Base-by-base conservation (phyloP, 164 flowering plant genomes). In the Brasenia schreberi region DNA sequence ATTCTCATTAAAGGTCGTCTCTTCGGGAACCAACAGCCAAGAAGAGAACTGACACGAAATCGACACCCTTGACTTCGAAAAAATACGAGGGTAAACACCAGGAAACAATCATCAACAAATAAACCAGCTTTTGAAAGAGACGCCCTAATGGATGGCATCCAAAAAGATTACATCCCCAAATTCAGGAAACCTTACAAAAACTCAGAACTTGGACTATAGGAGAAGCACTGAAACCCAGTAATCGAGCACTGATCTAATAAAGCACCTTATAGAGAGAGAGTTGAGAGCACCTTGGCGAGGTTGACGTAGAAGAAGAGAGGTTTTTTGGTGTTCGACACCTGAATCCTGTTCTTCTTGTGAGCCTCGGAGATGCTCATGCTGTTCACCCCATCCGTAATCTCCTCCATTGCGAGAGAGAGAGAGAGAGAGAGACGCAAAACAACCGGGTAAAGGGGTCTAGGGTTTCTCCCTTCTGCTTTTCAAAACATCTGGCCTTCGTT, bases 321-420 rank as follows among this genome's bases (percentile, higher is more conserved):
- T 59, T 83, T 84, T 66, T 84, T 83, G 58, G 88, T 84, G 53
- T 84, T 84, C 43, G 88, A 84, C 66, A 84, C 88, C 74, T 84
- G 88, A 70, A 82, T 86, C 39, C 85, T 75, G 69, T 84, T 86
- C 80, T 75, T 86, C 80, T 84, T 81, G 66, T 65, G 69, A 2
- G 72, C 33, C 56, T 78, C 80, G 1, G 66, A 4, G 73, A 81
- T 74, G 77, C 49, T 72, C 42, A 84, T 52, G 73, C 73, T 77
- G 66, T 75, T 80, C 19, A 80, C 81, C 42, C 75, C 84, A 69
- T 86, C 85, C 1, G 82, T 74, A 5, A 84, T 74, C 61, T 43
- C 84, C 44, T 84, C 85, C 86, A 82, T 71, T 42, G 70, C 33
- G 33, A 60, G 17, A 44, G 63, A 23, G 27, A 61, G 11, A 61